Percentiles rank a stretch among this genome's conserved stretches.
Conservation (phyloP, 257 asterid genomes). For the Forsythia viridissima region DNA sequence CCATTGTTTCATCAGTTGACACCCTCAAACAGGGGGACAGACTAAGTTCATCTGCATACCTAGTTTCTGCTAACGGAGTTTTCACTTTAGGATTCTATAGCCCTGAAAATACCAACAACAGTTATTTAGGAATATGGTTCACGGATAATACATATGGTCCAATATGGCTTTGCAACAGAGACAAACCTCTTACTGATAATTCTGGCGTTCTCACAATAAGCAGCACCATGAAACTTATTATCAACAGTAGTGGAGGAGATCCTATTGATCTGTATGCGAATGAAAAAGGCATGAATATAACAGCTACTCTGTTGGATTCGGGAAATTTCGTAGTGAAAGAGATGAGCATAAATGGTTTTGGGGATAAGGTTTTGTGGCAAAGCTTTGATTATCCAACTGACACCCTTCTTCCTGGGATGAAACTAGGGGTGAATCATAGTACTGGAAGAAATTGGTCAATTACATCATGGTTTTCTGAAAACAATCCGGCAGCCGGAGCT, state of each 20-base stretch:
- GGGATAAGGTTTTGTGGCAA: not conserved
- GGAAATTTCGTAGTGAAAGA: slow-evolving; percentile 47
- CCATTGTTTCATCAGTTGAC: slow-evolving; percentile 24
- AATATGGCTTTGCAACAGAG: slow-evolving; percentile 51
- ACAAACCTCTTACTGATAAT: slow-evolving; percentile 13
- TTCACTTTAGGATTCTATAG: slow-evolving; percentile 48
- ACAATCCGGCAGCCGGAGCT: slow-evolving; percentile 41
- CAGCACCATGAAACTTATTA: slow-evolving; percentile 28
- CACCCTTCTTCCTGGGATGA: slow-evolving; percentile 60
- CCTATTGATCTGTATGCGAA: slow-evolving; percentile 21
- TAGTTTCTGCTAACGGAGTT: slow-evolving; percentile 32
- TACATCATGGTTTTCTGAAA: slow-evolving; percentile 46
- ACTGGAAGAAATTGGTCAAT: slow-evolving; percentile 40
- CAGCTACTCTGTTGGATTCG: slow-evolving; percentile 36
- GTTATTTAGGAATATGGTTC: slow-evolving; percentile 44
- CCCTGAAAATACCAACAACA: slow-evolving; percentile 13
- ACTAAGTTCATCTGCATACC: slow-evolving; percentile 33
- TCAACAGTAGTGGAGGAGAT: slow-evolving; percentile 18
- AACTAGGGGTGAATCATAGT: slow-evolving; percentile 39
- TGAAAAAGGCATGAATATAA: slow-evolving; percentile 23
- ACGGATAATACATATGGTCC: not conserved
- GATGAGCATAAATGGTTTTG: not conserved
- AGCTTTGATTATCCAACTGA: slow-evolving; percentile 65
- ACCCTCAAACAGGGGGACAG: slow-evolving; percentile 35
- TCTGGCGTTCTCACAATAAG: slow-evolving; percentile 28